A percentile compares a stretch with the other conserved stretches of the same genome.
These are phyloP conservation scores for Geotrichum aggregatum DNA, from an alignment of 1,139 yeast genomes.

Conservation along the genomic window DNA sequence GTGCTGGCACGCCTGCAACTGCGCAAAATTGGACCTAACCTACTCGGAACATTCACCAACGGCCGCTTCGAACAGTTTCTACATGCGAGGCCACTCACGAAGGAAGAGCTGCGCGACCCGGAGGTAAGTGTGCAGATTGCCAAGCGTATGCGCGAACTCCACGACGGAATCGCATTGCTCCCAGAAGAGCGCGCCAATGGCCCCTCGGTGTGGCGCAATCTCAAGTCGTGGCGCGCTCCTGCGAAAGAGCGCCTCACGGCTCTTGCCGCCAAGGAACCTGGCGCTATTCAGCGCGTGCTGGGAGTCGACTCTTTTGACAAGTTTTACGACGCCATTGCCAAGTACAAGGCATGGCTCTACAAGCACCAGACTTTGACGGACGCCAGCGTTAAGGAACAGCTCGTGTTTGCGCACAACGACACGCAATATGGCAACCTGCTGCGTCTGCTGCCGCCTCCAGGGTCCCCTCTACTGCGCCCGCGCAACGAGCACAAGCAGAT, in stretches of 20 bases:
- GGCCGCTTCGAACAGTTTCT: conserved; percentile 91
- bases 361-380: conserved; percentile 26
- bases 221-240: conserved; percentile 64
- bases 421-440: conserved; percentile 89
- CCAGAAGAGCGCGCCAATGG: conserved; percentile 49
- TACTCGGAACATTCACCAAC: conserved; percentile 82
- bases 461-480: conserved; percentile 42
- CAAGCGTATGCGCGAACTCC: conserved; percentile 93
- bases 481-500: conserved; percentile 63
- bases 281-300: conserved; percentile 24
- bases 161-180: conserved; percentile 68
- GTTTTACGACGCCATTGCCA: conserved; percentile 34
- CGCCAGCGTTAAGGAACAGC: conserved; percentile 44
- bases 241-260: conserved; percentile 46
- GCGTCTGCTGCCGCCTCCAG: conserved; percentile 40
- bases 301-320: conserved; percentile 18
- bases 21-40: conserved; percentile 79
- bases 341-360: conserved; percentile 59
- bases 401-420: conserved; percentile 89
- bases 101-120: conserved; percentile 67
- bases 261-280: conserved; percentile 26
- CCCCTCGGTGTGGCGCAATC: conserved; percentile 66
- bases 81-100: conserved; percentile 70
- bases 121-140: conserved; percentile 81
- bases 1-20: conserved; percentile 68